These are phyloP conservation scores for Arthroderma uncinatum DNA, from an alignment of 2,329 filamentous ascomycete genomes.

Conservation along the genomic window DNA sequence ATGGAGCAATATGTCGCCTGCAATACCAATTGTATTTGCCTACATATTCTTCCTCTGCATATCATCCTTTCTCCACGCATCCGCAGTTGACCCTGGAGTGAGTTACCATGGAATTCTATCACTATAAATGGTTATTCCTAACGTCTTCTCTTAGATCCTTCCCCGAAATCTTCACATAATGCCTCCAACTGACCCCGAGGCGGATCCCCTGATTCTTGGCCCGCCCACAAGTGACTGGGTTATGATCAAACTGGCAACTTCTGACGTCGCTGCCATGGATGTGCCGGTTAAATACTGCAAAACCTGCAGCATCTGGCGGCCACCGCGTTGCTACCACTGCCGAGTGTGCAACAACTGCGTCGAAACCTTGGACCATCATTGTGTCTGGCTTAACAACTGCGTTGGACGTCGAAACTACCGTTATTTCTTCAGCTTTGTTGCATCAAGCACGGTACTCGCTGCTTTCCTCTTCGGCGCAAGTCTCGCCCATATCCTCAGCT, in stretches of 20 bases:
- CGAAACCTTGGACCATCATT: constrained; percentile 95
- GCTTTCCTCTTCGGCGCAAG: constrained; percentile 66
- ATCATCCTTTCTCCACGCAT: constrained; percentile 89
- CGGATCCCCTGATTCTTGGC: constrained; percentile 70
- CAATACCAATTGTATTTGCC: constrained; percentile 77
- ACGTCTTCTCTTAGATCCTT: constrained; percentile 53
- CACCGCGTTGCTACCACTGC: constrained; percentile 90
- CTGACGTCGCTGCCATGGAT: constrained; percentile 77
- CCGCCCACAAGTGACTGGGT: constrained; percentile 90
- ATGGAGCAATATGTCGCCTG: constrained; percentile 77
- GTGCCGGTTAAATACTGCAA: constrained; percentile 97
- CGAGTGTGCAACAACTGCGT: constrained; percentile 94
- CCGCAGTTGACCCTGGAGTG: constrained; percentile 83
- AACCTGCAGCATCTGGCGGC: constrained; percentile 94
- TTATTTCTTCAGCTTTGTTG: constrained; percentile 90
- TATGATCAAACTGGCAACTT: constrained; percentile 69
- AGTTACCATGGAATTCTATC: constrained; percentile 30
- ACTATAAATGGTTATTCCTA: background rate
- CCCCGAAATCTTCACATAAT: constrained; percentile 86
- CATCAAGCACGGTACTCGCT: constrained; percentile 62
- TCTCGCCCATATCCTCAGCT: constrained; percentile 68
- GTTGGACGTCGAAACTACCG: constrained; percentile 95
- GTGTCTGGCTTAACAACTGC: constrained; percentile 98
- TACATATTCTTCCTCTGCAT: constrained; percentile 87
- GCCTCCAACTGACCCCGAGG: constrained; percentile 60